Evolutionary conservation across 164 flowering plant genomes (phyloP).

Genomic region (Kalanchoe fedtschenkoi): DNA sequence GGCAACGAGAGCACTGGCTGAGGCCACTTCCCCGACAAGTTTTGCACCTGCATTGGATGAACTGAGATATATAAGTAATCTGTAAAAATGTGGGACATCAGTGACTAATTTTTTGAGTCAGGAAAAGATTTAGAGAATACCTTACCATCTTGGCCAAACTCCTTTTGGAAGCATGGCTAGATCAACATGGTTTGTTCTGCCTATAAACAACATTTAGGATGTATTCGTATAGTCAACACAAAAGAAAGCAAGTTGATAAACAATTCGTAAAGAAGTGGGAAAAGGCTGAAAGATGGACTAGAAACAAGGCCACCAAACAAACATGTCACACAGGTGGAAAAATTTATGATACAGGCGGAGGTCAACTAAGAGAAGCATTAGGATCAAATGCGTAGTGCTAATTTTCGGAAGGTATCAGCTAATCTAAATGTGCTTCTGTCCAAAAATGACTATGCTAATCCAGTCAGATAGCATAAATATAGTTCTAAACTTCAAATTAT

Average conservation of each 20-base stretch:
- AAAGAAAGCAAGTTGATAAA: neutral
- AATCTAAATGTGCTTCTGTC: neutral
- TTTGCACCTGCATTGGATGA: slow-evolving; percentile 47
- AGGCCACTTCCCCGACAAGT: slow-evolving; percentile 81
- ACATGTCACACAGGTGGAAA: neutral
- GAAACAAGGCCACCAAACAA: neutral
- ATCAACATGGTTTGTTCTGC: slow-evolving; percentile 56
- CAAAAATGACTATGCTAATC: neutral
- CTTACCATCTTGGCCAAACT: slow-evolving; percentile 94
- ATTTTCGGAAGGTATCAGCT: neutral
- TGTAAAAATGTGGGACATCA: neutral
- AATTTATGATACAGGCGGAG: neutral
- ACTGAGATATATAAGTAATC: neutral
- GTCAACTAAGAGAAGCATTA: neutral
- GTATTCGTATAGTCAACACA: neutral
- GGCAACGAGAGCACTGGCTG: slow-evolving; percentile 57
- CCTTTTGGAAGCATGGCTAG: slow-evolving; percentile 74
- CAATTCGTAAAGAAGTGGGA: neutral
- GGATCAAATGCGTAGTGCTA: neutral
- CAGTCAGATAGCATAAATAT: neutral
- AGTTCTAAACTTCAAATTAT: neutral
- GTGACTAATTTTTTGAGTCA: no score
- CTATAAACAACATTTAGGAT: slow-evolving; percentile 16
- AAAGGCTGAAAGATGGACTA: neutral
- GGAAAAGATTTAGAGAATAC: neutral